Evolutionary conservation across 352 stramenopile genomes (phyloP), one percentile per base, ranked within the genome.

Genomic region (Albugo candida): DNA sequence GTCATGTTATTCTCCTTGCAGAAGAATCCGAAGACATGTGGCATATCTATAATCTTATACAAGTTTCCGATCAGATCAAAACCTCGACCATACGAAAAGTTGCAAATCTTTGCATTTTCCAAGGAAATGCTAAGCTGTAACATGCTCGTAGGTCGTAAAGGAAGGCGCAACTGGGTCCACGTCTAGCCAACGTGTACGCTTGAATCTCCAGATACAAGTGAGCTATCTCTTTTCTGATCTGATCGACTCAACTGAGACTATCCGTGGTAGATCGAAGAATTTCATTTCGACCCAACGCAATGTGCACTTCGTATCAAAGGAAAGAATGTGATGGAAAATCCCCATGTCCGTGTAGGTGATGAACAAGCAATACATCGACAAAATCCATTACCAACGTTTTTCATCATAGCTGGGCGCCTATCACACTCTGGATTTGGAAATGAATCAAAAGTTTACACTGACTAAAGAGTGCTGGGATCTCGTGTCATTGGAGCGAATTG

Each of bases 41-140:
- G 93, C 94, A 98, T 56, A 75, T 95, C 24, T 98, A 98, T 77
- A 98, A 99, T 63, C 70, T 99, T 36, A 94, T 99, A 36, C 76
- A 93, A 56, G 74, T 81, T 40, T 67, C 70, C 13, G 94, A 99
- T 62, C 81, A 76, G 39, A 83, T 99, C 36, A 89, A 94, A 52
- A 97, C 89, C 44, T 97, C 86, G 44, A 98, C 95, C 0, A 82
- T 98, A 45, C 85, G 95, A 38, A 99, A 98, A 72, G 93, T 98
- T 8, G 24, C 24, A 3, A 31, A 31, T 31, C 24, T 31, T 31
- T 31, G 24, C 8, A 31, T 31, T 10, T 31, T 31, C 51, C 2
- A 8, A 10, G 39, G 8, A 20, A 20, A 24, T 8, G 18, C 20
- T 8, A 24, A 43, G 8, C 18, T n/a, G n/a, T 45, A 3, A 10